Evolutionary conservation across 208 protist genomes (phyloP), one percentile per base, ranked within the genome.

Genomic region (Trypanosoma vivax): DNA sequence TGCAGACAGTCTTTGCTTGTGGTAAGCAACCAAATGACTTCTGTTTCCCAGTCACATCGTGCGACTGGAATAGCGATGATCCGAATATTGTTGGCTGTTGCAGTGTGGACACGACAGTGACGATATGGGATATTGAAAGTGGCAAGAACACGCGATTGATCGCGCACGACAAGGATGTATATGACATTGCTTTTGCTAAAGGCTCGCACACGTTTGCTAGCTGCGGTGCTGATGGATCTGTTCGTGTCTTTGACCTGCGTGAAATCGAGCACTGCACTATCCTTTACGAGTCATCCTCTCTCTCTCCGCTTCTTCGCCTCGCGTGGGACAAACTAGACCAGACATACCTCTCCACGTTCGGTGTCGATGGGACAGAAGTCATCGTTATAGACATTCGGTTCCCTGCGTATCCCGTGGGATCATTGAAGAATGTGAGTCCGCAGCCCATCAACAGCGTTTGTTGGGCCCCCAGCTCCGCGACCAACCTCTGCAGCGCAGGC

Each of bases 141-240:
- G 65, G 65, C 14, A 55, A 76, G 58, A 82, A 96, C 11, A 98
- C 96, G 18, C 97, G 99, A 75, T 76, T 99, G 11, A 98, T 99
- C 27, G 98, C 98, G 7, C 98, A 99, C 79, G 98, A 99, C 75
- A 99, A 99, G 68, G 98, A 99, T 60, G 98, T 99, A 5, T 99
- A 96, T 66, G 98, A 99, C 67, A 96, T 99, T 30, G 96, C 96
- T 13, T 99, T 99, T 68, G 79, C 88, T 1, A 72, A 75, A 39
- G 84, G 87, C 0, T 76, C 80, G 0, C 73, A 99, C 52, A 91
- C 97, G 14, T 99, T 99, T 73, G 94, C 96, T 5, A 98, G 93
- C 29, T 98, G 97, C 33, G 96, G 97, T 38, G 97, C 97, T n/a
- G 97, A 99, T 59, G 97, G 97, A 34, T 98, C 96, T 7, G 78